phyloP scores from a whole-genome alignment of 2,329 filamentous ascomycete species.

The Emergomyces pasteurianus region DNA sequence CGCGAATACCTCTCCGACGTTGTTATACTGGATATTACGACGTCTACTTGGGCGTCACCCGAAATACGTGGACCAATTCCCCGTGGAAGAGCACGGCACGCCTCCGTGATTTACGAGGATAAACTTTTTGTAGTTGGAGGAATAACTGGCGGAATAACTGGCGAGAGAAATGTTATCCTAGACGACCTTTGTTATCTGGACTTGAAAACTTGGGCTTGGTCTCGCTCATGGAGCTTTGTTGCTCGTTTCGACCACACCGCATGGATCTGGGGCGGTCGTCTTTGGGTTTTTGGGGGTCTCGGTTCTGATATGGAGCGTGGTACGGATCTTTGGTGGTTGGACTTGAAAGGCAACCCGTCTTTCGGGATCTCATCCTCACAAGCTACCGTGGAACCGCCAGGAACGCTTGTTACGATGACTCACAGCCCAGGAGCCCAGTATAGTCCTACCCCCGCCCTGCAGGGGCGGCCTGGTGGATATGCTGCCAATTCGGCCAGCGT shows the following conservation, averaged over 20 bases:
- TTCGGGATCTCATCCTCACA: slow-evolving; percentile 59
- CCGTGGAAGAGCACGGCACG: slow-evolving; percentile 82
- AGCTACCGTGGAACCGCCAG: slow-evolving; percentile 37
- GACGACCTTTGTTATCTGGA: slow-evolving; percentile 97
- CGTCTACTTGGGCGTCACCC: slow-evolving; percentile 90
- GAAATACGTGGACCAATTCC: slow-evolving; percentile 74
- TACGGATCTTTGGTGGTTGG: slow-evolving; percentile 94
- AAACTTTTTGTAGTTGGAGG: slow-evolving; percentile 93
- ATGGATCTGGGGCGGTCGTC: slow-evolving; percentile 81
- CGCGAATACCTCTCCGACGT: slow-evolving; percentile 90
- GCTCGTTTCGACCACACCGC: slow-evolving; percentile 89
- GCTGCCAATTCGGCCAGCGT: slow-evolving; percentile 59
- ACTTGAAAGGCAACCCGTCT: slow-evolving; percentile 79
- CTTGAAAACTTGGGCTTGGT: slow-evolving; percentile 96
- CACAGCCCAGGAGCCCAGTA: slow-evolving; percentile 26
- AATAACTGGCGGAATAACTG: slow-evolving; percentile 93
- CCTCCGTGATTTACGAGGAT: slow-evolving; percentile 88
- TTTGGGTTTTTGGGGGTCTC: slow-evolving; percentile 94
- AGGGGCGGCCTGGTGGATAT: slow-evolving; percentile 42
- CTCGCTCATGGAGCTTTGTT: slow-evolving; percentile 88
- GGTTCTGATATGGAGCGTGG: slow-evolving; percentile 95
- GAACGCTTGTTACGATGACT: slow-evolving; percentile 22
- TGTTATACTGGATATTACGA: slow-evolving; percentile 89
- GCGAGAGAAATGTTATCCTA: slow-evolving; percentile 79
- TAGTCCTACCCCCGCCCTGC: slow-evolving; percentile 22